Base-by-base conservation (phyloP, 2,329 filamentous ascomycete species). In the Paracorniculantispora psalliotae region DNA sequence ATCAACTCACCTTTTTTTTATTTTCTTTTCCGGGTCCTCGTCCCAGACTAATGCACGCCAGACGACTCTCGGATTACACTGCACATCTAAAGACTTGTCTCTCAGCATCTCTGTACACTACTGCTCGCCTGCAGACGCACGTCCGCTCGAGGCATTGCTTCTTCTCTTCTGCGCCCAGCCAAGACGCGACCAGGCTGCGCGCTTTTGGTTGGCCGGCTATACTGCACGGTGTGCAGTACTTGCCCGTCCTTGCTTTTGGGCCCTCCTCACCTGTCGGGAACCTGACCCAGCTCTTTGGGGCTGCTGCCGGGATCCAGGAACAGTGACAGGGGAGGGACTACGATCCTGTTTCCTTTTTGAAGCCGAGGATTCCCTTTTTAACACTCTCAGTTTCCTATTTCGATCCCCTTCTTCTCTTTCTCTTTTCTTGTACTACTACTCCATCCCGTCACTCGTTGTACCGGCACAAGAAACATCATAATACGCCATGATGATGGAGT, bases 11-110 rank as follows among this genome's bases (percentile, higher is more conserved):
- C 9, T 44, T n/a, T 44, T 33, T 35, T 30, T 4, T 17, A 8
- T n/a, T 43, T 50, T 37, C 46, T 51, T 46, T 57, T 50, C 25
- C 46, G 4, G 47, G 44, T 26, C 25, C 26, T 15, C 26, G 23
- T 49, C 33, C 30, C 28, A 37, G 25, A 25, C 53, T 48, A 57
- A 57, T 57, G 53, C 53, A 57, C 19, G 53, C 28, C 44, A 46
- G 23, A 37, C 28, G 44, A 23, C 43, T 41, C 46, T 50, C 44
- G 25, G 44, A 50, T n/a, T 57, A 9, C 54, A 39, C 26, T 23
- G n/a, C 19, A 37, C 35, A 39, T 49, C 35, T 30, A 13, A 30
- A 49, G 28, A 41, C 23, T 12, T 19, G 35, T 49, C 23, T 49
- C 33, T 17, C 33, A 50, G 9, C 46, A 57, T 49, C 44, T 28